Conservation (phyloP, 805 yeast species). For the Priceomyces melissophilus region DNA sequence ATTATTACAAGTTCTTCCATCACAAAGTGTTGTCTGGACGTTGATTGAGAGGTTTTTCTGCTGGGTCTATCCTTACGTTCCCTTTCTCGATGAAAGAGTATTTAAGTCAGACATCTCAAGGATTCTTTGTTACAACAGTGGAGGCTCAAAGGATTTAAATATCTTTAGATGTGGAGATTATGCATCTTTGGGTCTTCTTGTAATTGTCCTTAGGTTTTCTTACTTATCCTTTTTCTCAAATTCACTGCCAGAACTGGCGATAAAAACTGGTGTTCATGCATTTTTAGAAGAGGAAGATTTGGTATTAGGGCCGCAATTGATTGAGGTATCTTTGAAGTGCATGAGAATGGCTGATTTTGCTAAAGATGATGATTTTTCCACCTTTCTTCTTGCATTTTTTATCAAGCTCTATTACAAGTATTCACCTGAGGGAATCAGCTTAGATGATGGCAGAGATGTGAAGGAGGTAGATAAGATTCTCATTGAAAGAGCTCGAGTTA, state of each 20-base stretch:
- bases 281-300: not conserved
- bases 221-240: slow-evolving; percentile 37
- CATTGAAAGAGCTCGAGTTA: not conserved
- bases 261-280: not conserved
- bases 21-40: not conserved
- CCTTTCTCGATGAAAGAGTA: slow-evolving; percentile 6
- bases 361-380: not conserved
- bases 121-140: not conserved
- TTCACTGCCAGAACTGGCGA: not conserved
- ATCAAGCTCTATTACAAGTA: not conserved
- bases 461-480: not conserved
- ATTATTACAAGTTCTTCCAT: slow-evolving; percentile 1
- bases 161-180: slow-evolving; percentile 22
- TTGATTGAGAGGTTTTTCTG: slow-evolving; percentile 3
- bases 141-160: not conserved
- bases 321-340: not conserved
- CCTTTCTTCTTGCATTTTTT: not conserved
- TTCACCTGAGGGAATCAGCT: not conserved
- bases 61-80: slow-evolving; percentile 4
- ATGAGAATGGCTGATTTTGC: not conserved
- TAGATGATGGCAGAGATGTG: not conserved
- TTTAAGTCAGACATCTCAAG: slow-evolving; percentile 2
- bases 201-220: slow-evolving; percentile 40
- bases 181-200: slow-evolving; percentile 36
- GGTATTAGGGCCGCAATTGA: not conserved